Percentiles rank a stretch among this genome's conserved stretches.
These are phyloP conservation scores for Oxyria digyna DNA, from an alignment of 148 eudicot genomes.

Conservation along the genomic window DNA sequence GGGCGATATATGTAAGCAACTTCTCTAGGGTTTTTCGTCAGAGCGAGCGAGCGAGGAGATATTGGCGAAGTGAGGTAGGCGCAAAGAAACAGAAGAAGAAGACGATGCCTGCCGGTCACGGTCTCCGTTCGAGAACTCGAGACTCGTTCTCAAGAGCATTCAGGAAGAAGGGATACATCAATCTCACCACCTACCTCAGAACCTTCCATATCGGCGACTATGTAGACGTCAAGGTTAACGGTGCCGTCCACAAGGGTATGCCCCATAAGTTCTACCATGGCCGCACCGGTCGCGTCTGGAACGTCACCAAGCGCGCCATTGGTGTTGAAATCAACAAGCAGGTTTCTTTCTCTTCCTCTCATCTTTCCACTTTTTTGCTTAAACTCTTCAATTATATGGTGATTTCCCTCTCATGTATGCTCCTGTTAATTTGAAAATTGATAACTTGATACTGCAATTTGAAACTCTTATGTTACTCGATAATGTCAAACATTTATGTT, in stretches of 20 bases:
- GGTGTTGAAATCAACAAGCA: conserved; percentile 42
- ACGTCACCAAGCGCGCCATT: conserved; percentile 35
- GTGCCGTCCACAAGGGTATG: conserved; percentile 43
- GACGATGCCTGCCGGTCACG: conserved; percentile 42
- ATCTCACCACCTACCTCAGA: conserved; percentile 21
- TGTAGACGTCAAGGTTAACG: conserved; percentile 42
- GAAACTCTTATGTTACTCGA: not conserved
- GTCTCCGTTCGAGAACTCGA: conserved; percentile 26
- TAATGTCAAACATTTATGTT: too few relatives aligned
- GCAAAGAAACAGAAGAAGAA: not conserved
- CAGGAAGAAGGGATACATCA: conserved; percentile 31
- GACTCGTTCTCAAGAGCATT: conserved; percentile 29
- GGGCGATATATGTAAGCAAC: not conserved
- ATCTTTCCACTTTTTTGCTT: not conserved
- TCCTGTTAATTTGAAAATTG: too few relatives aligned
- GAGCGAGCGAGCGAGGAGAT: not conserved
- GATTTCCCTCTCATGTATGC: too few relatives aligned
- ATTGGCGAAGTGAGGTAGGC: not conserved
- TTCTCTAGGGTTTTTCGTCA: not conserved
- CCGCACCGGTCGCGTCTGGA: conserved; percentile 43
- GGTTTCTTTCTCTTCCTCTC: conserved; percentile 6
- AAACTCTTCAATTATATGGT: not conserved
- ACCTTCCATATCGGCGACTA: conserved; percentile 32
- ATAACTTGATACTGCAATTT: not conserved
- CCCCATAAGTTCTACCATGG: conserved; percentile 50